Percentiles rank a stretch among this genome's conserved stretches.
phyloP scores from a whole-genome alignment of 305 asterid genomes.

The Fraxinus latifolia region DNA sequence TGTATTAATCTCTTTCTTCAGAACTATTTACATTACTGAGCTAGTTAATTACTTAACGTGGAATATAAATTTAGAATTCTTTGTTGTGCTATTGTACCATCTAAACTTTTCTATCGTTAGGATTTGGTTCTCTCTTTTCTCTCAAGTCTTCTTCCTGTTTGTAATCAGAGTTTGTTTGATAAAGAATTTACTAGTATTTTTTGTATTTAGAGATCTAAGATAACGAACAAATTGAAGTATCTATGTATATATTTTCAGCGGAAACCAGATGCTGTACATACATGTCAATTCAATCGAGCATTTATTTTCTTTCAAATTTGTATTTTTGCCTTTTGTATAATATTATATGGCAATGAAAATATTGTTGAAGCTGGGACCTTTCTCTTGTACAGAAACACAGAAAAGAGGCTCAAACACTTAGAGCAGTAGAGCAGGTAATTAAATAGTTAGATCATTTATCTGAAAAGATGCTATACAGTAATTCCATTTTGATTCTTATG shows the following conservation, averaged over 20 bases:
- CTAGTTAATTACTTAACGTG: not conserved
- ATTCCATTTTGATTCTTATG: not conserved
- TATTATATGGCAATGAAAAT: not conserved
- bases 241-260: not conserved
- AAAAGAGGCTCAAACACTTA: constrained; percentile 54
- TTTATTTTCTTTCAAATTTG: not conserved
- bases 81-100: not conserved
- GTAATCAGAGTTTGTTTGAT: not conserved
- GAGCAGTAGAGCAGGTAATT: constrained; percentile 66
- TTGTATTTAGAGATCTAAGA: not conserved
- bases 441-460: constrained; percentile 3
- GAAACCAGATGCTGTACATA: not conserved
- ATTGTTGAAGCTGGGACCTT: constrained; percentile 12
- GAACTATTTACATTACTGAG: not conserved
- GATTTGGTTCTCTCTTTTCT: constrained; percentile 11
- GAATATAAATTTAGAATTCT: not conserved
- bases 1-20: constrained; percentile 39
- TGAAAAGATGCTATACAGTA: not conserved
- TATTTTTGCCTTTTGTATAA: not conserved
- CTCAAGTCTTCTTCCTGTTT: not conserved
- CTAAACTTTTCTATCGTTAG: not conserved
- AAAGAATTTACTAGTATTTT: not conserved
- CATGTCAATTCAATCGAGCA: not conserved
- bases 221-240: not conserved
- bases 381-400: constrained; percentile 63